Base-by-base conservation (phyloP, 345 rosid species). In the Trapa incisa region DNA sequence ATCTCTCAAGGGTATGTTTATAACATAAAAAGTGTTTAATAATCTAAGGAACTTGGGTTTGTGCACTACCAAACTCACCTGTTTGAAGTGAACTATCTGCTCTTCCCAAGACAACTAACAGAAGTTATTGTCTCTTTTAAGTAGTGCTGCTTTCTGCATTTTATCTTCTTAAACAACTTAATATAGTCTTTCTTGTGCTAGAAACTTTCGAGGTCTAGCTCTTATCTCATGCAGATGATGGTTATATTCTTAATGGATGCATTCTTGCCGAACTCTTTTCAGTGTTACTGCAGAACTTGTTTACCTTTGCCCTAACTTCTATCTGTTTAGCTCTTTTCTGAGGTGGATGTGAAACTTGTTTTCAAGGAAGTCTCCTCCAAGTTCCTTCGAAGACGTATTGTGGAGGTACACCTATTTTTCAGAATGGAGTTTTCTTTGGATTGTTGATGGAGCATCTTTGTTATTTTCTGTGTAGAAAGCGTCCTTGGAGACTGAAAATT, bases 281-380 rank as follows among this genome's bases (percentile, higher is more conserved):
- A 58, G n/a, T 12, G 9, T n/a, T 35, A 41, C 43, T 17, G 29
- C 14, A 5, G 45, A 47, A 36, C 37, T 22, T 65, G 53, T 52
- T 47, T 65, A 68, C 73, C 65, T 54, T 75, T 70, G 74, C 61
- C 41, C 63, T 52, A 42, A 52, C 39, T 69, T 67, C 69, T 60
- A 68, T n/a, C 14, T 17, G 47, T 67, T 68, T 68, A 91, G 97
- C 72, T 83, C 80, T 91, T 81, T 75, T 78, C 88, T 13, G 99
- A 94, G 85, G 95, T 91, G 56, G 99, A 94, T 83, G 99, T 91
- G 83, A 94, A 94, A 86, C 83, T 94, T 74, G 99, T 91, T 65
- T 94, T 91, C 75, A 94, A 94, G 80, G 97, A 94, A 72, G 96
- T 94, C 69, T 76, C 91, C 53, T 91, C 97, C 67, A 86, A 89